Conservation (phyloP, 306 rosid genomes). For the Prunus padus region DNA sequence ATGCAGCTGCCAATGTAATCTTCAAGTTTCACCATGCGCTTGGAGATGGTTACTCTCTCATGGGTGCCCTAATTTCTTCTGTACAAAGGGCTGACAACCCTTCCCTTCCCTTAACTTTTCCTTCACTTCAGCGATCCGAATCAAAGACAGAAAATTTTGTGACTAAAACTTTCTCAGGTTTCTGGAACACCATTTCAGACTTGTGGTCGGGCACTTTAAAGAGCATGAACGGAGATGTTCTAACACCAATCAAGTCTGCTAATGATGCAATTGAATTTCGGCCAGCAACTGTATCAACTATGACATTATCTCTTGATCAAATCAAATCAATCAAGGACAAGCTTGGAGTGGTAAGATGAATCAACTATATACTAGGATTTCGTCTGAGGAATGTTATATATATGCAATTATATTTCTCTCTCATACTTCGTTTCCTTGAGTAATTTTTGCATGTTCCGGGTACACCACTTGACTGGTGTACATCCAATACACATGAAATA, state of each 20-base stretch:
- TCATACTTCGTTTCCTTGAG: too few species aligned
- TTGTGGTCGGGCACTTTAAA: conserved; percentile 43
- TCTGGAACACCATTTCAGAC: conserved; percentile 33
- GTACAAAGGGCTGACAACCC: conserved; percentile 49
- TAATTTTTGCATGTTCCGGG: too few species aligned
- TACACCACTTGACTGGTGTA: too few species aligned
- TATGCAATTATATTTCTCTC: too few species aligned
- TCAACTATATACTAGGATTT: too few species aligned
- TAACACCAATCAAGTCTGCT: conserved; percentile 46
- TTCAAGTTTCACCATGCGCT: conserved; percentile 63
- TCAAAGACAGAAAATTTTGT: background rate
- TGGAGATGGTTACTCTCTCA: conserved; percentile 59
- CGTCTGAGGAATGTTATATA: too few species aligned
- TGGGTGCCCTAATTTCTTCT: conserved; percentile 65
- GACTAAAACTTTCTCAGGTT: conserved; percentile 22
- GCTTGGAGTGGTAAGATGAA: conserved; percentile 50
- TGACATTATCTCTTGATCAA: conserved; percentile 39
- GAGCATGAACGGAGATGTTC: conserved; percentile 44
- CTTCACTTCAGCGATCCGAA: conserved; percentile 13
- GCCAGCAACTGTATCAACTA: conserved; percentile 34
- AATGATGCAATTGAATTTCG: conserved; percentile 26
- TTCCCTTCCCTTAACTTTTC: conserved; percentile 53
- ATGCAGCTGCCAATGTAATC: conserved; percentile 30
- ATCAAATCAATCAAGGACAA: conserved; percentile 39
- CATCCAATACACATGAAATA: too few species aligned